These are phyloP conservation scores for Metschnikowia corniflorae DNA, from an alignment of 805 yeast genomes.

Conservation along the genomic window DNA sequence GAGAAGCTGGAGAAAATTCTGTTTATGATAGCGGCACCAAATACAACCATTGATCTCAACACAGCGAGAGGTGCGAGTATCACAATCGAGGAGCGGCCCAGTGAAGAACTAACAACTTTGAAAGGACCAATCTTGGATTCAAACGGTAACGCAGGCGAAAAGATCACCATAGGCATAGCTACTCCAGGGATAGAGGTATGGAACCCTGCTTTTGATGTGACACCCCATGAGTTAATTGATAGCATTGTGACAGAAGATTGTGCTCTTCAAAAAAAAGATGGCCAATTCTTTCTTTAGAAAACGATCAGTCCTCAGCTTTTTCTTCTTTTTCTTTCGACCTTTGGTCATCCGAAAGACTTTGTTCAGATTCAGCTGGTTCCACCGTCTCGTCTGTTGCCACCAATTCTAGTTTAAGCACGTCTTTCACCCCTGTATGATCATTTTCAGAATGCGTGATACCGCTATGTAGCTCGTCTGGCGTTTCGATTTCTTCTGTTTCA, in stretches of 20 bases:
- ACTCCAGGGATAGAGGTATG: conserved; percentile 83
- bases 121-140: conserved; percentile 48
- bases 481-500: background rate
- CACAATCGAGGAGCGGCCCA: conserved; percentile 83
- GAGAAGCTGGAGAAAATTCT: conserved; percentile 50
- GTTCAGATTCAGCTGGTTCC: no score
- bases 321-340: no score
- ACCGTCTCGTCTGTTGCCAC: no score
- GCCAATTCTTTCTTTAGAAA: conserved; percentile 6
- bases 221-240: conserved; percentile 79
- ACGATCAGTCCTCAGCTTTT: no score
- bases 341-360: no score
- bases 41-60: conserved; percentile 75
- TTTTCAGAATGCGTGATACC: no score
- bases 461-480: no score
- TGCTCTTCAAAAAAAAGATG: conserved; percentile 11
- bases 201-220: conserved; percentile 96
- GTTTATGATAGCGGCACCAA: conserved; percentile 94
- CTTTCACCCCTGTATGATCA: no score
- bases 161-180: conserved; percentile 67
- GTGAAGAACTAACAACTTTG: conserved; percentile 70
- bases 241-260: conserved; percentile 81
- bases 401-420: no score
- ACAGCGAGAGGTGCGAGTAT: conserved; percentile 71
- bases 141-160: conserved; percentile 29